Percentiles rank a stretch among this genome's conserved stretches.
Conservation (phyloP, 2,329 filamentous ascomycete species). For the Colletotrichum musicola region DNA sequence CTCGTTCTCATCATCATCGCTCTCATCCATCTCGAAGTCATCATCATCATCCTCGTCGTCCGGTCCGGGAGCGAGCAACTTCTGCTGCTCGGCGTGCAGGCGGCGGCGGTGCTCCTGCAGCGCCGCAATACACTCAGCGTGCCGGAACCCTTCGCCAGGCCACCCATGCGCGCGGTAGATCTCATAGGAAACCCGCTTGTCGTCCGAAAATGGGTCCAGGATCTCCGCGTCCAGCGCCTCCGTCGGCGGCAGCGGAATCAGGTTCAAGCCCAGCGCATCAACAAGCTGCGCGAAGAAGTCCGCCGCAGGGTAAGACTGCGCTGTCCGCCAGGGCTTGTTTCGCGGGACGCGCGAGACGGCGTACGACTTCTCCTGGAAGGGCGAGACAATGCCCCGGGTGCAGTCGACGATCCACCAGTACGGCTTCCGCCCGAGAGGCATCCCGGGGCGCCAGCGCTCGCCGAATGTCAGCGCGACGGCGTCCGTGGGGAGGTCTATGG, state of each 20-base stretch:
- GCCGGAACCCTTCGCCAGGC: conserved; percentile 15
- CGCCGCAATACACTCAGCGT: conserved; percentile 32
- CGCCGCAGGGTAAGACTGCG: conserved; percentile 14
- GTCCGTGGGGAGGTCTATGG: conserved; percentile 32
- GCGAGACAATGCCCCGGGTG: conserved; percentile 26
- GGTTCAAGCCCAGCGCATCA: conserved; percentile 2
- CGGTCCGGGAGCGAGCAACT: conserved; percentile 10
- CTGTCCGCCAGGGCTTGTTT: conserved; percentile 32
- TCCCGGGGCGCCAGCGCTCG: neutral
- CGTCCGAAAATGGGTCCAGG: neutral
- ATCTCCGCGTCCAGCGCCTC: conserved; percentile 34
- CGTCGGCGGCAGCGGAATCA: conserved; percentile 29
- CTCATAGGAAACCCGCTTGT: neutral
- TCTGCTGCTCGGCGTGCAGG: conserved; percentile 1
- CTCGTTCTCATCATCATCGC: neutral
- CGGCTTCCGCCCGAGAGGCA: neutral
- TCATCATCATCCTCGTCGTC: conserved; percentile 30
- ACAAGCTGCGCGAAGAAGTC: conserved; percentile 30
- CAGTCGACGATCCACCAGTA: conserved; percentile 38
- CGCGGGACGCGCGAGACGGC: conserved; percentile 26
- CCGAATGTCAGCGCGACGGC: conserved; percentile 25
- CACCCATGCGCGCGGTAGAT: conserved; percentile 27
- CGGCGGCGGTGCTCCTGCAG: conserved; percentile 27
- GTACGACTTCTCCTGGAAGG: conserved; percentile 18
- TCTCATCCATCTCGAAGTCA: conserved; percentile 18